These are phyloP conservation scores for Hyphodiscus hymeniophilus DNA, from an alignment of 495 filamentous ascomycete species.

Conservation along the genomic window DNA sequence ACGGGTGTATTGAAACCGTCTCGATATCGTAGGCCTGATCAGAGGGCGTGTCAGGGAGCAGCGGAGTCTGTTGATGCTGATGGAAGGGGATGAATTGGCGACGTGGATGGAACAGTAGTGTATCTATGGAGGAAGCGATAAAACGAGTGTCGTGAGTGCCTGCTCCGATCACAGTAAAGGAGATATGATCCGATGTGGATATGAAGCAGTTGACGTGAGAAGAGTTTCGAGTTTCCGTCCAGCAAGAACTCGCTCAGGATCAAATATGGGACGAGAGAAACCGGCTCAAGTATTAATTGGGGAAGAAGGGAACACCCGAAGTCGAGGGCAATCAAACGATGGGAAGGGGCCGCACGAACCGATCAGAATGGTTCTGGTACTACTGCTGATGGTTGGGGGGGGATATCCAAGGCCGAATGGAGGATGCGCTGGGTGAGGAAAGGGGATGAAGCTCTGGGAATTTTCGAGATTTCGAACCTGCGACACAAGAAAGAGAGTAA, in stretches of 20 bases:
- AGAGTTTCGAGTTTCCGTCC: slow-evolving; percentile 23
- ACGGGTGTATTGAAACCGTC: slow-evolving; percentile 10
- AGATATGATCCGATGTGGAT: slow-evolving; percentile 13
- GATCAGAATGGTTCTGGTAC: slow-evolving; percentile 5
- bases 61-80: background rate
- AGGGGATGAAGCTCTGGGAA: slow-evolving; percentile 18
- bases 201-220: slow-evolving; percentile 20
- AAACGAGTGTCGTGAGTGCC: slow-evolving; percentile 25
- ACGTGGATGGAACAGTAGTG: slow-evolving; percentile 23
- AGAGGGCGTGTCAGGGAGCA: slow-evolving; percentile 4
- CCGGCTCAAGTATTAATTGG: slow-evolving; percentile 16
- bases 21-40: slow-evolving; percentile 7
- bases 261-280: slow-evolving; percentile 3
- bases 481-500: slow-evolving; percentile 22
- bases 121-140: slow-evolving; percentile 7
- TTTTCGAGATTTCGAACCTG: slow-evolving; percentile 22
- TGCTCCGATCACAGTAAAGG: slow-evolving; percentile 23
- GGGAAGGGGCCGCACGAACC: slow-evolving; percentile 3
- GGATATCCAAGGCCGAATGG: background rate
- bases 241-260: slow-evolving; percentile 26
- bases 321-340: slow-evolving; percentile 11
- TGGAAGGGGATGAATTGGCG: slow-evolving; percentile 12
- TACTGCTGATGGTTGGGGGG: background rate
- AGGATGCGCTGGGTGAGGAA: slow-evolving; percentile 4
- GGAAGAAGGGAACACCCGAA: slow-evolving; percentile 18